Conservation (phyloP, 2,329 filamentous ascomycete genomes). For the Arthrobotrys conoides region DNA sequence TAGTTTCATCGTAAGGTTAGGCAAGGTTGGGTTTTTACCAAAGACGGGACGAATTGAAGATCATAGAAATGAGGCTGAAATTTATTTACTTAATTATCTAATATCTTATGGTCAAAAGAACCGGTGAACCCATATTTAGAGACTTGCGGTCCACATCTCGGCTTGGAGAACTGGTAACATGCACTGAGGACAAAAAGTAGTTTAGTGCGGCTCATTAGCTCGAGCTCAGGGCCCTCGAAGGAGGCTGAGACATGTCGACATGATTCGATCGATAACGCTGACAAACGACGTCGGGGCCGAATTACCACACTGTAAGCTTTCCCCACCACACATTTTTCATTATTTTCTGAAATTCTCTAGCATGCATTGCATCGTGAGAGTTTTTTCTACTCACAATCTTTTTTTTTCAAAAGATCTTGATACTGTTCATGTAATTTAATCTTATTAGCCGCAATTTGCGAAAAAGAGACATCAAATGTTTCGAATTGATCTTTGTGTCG, state of each 20-base stretch:
- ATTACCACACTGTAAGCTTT: not conserved
- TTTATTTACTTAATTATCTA: no score
- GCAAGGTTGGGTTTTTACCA: no score
- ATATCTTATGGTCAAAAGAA: not conserved
- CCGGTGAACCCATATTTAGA: slow-evolving; percentile 11
- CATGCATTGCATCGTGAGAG: not conserved
- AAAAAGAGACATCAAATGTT: not conserved
- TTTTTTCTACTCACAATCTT: no score
- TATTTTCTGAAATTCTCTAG: no score
- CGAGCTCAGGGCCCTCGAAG: not conserved
- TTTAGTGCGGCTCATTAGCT: not conserved
- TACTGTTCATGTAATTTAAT: no score
- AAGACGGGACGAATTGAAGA: no score
- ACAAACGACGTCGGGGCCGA: not conserved
- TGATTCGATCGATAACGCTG: not conserved
- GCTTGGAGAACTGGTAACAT: not conserved
- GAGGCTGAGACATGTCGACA: slow-evolving; percentile 7
- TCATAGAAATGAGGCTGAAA: slow-evolving; percentile 13
- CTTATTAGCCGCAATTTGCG: not conserved
- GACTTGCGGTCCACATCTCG: slow-evolving; percentile 9
- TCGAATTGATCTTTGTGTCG: slow-evolving; percentile 9
- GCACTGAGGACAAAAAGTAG: no score
- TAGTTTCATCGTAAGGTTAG: not conserved
- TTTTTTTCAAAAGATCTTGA: no score
- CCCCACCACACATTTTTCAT: not conserved